These are phyloP conservation scores for Stachybotrys chartarum DNA, from an alignment of 2,329 filamentous ascomycete species.

Conservation along the genomic window DNA sequence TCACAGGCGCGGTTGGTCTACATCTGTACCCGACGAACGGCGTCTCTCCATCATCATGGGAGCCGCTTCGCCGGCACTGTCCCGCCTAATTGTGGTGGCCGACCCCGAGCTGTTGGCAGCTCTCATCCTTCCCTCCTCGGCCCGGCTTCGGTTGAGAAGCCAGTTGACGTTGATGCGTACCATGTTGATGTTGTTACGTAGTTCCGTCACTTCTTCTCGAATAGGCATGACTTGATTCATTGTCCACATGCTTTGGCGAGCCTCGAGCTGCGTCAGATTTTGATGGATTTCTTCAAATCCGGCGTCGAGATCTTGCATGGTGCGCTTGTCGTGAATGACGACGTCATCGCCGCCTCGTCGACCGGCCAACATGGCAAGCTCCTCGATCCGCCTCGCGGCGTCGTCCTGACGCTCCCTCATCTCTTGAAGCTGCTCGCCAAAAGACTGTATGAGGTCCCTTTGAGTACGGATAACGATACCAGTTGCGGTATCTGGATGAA, in stretches of 20 bases:
- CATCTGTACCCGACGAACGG: slow-evolving; percentile 28
- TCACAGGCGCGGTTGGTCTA: slow-evolving; percentile 30
- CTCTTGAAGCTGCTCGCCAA: slow-evolving; percentile 29
- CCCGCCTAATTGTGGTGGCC: slow-evolving; percentile 20
- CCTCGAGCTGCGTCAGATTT: slow-evolving; percentile 50
- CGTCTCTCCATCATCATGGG: slow-evolving; percentile 25
- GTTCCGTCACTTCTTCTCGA: slow-evolving; percentile 55
- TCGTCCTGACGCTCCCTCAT: slow-evolving; percentile 26
- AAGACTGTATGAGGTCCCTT: slow-evolving; percentile 38
- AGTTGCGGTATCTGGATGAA: slow-evolving; percentile 41
- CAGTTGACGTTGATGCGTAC: slow-evolving; percentile 53
- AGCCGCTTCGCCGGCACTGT: slow-evolving; percentile 17
- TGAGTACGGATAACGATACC: slow-evolving; percentile 43
- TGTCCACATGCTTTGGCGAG: slow-evolving; percentile 52
- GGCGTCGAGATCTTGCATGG: slow-evolving; percentile 34
- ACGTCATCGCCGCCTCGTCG: slow-evolving; percentile 25
- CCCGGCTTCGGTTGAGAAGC: slow-evolving; percentile 44
- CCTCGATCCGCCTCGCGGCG: slow-evolving; percentile 21
- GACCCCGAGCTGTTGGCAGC: slow-evolving; percentile 27
- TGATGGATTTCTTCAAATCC: slow-evolving; percentile 50
- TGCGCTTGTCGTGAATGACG: slow-evolving; percentile 40
- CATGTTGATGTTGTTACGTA: slow-evolving; percentile 49
- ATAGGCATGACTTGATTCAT: slow-evolving; percentile 56
- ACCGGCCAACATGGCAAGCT: slow-evolving; percentile 34
- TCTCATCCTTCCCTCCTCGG: slow-evolving; percentile 34